Conservation (phyloP, 345 rosid genomes). For the Litchi chinensis region DNA sequence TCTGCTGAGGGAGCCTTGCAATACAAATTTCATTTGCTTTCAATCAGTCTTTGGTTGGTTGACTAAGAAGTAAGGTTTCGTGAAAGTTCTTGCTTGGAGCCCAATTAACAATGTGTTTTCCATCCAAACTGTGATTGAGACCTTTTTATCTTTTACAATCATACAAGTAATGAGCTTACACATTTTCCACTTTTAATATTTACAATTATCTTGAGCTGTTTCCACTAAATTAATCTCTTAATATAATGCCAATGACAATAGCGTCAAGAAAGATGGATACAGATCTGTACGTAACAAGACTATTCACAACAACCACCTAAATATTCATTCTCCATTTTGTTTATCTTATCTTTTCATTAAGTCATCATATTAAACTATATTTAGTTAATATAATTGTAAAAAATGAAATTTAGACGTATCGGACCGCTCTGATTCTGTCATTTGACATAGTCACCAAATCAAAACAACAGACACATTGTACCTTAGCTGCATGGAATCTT, state of each 20-base stretch:
- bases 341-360: not conserved
- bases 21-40: too few species aligned
- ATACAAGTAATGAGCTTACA: too few species aligned
- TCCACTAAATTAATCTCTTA: not conserved
- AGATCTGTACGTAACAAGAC: too few species aligned
- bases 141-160: not conserved
- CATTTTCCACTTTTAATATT: too few species aligned
- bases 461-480: too few species aligned
- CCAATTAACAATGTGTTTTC: not conserved
- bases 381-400: too few species aligned
- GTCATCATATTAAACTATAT: not conserved
- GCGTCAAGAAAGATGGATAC: not conserved
- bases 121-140: not conserved
- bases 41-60: not conserved
- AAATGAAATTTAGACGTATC: too few species aligned
- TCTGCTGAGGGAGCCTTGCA: too few species aligned
- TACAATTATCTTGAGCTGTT: too few species aligned
- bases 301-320: not conserved
- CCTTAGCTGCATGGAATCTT: too few species aligned
- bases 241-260: not conserved
- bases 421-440: too few species aligned
- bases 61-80: not conserved
- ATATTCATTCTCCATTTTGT: not conserved
- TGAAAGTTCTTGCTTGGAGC: constrained; percentile 5
- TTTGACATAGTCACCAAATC: too few species aligned